phyloP scores from a whole-genome alignment of 495 filamentous ascomycete genomes.

The Emericellopsis terricola region DNA sequence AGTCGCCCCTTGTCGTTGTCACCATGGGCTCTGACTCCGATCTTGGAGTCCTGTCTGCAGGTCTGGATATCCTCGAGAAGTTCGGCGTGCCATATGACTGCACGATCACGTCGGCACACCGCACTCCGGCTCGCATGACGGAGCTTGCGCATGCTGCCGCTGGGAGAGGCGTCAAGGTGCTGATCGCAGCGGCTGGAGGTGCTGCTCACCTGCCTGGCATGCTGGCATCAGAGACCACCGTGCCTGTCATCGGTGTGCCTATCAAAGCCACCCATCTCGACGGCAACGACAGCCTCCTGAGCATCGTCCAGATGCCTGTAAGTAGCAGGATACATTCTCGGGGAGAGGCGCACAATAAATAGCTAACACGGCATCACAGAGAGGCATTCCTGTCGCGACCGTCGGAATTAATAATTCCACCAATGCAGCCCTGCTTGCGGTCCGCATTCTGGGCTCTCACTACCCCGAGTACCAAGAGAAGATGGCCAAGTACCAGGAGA shows the following conservation, averaged over 20 bases:
- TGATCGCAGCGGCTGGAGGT: constrained; percentile 89
- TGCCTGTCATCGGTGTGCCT: constrained; percentile 87
- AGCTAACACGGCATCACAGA: too few relatives aligned
- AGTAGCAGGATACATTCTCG: too few relatives aligned
- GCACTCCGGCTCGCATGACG: constrained; percentile 73
- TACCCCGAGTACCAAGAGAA: constrained; percentile 38
- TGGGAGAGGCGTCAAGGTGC: constrained; percentile 58
- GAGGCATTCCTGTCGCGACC: constrained; percentile 69
- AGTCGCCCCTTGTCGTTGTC: constrained; percentile 49
- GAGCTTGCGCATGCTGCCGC: constrained; percentile 52
- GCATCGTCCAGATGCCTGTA: constrained; percentile 83
- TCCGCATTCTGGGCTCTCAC: constrained; percentile 58
- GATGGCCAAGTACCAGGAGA: constrained; percentile 46
- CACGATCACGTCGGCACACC: constrained; percentile 85
- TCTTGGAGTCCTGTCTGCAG: constrained; percentile 57
- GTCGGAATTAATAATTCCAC: constrained; percentile 87
- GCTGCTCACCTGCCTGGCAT: constrained; percentile 89
- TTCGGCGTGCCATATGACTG: constrained; percentile 60
- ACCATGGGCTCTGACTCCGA: constrained; percentile 96
- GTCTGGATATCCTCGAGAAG: constrained; percentile 54
- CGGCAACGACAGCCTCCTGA: constrained; percentile 75
- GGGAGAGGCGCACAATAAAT: too few relatives aligned
- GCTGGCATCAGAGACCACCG: constrained; percentile 66
- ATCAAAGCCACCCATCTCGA: constrained; percentile 75
- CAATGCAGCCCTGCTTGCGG: constrained; percentile 82